Percentiles rank a stretch among this genome's conserved stretches.
These are phyloP conservation scores for Aspergillus ochraceus DNA, from an alignment of 2,329 filamentous ascomycete genomes.

Conservation along the genomic window DNA sequence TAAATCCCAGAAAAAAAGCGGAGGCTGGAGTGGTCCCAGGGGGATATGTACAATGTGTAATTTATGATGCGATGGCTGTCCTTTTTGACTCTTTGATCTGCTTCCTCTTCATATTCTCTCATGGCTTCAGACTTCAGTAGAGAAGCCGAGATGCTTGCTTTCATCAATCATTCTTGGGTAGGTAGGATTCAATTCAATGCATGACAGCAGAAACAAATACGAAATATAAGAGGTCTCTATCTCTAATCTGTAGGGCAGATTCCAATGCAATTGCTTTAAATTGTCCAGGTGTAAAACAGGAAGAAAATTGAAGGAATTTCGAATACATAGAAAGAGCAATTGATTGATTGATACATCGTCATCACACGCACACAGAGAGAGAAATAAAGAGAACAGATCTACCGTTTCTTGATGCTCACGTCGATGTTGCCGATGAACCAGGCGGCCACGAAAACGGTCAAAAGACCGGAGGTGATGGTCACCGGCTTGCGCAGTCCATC, in stretches of 20 bases:
- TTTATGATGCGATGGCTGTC: slow-evolving; percentile 4
- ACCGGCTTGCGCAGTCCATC: slow-evolving; percentile 83
- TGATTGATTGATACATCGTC: slow-evolving; percentile 16
- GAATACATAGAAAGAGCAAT: slow-evolving; percentile 4
- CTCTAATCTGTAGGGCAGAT: background rate
- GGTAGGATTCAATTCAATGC: background rate
- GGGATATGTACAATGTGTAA: slow-evolving; percentile 3
- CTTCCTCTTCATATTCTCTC: background rate
- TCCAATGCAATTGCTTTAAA: background rate
- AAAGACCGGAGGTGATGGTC: slow-evolving; percentile 71
- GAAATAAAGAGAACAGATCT: slow-evolving; percentile 14
- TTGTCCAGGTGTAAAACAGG: background rate
- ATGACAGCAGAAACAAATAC: background rate
- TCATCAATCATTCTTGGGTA: background rate
- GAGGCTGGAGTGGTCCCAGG: background rate
- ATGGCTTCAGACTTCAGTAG: background rate
- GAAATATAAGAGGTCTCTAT: background rate
- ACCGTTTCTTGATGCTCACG: slow-evolving; percentile 71
- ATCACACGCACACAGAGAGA: background rate
- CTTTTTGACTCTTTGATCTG: background rate
- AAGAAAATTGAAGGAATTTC: slow-evolving; percentile 16
- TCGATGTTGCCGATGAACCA: slow-evolving; percentile 79
- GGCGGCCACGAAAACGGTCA: slow-evolving; percentile 71
- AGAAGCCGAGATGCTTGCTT: background rate
- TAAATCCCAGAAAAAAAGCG: background rate